phyloP scores from a whole-genome alignment of 345 rosid genomes.

The Mercurialis annua region DNA sequence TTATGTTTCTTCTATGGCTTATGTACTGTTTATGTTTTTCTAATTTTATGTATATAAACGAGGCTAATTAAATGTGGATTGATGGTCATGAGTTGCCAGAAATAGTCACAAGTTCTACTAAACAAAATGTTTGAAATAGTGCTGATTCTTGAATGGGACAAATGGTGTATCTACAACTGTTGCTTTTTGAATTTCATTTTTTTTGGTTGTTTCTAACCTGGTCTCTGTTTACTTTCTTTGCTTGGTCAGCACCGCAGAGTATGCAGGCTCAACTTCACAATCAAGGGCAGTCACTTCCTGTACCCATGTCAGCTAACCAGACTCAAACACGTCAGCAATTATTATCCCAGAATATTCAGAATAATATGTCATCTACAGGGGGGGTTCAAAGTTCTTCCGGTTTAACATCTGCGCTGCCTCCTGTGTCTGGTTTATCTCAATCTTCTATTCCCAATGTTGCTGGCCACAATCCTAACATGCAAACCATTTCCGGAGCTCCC shows the following conservation, averaged over 20 bases:
- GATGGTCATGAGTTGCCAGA: not conserved
- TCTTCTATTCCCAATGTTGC: constrained; percentile 38
- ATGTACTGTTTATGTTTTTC: not conserved
- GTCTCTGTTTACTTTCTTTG: constrained; percentile 16
- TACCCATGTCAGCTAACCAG: constrained; percentile 54
- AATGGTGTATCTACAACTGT: not conserved
- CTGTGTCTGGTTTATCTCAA: constrained; percentile 57
- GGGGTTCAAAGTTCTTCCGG: constrained; percentile 62
- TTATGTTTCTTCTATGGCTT: not conserved
- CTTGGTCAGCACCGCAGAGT: constrained; percentile 40
- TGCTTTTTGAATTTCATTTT: not conserved
- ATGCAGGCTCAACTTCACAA: constrained; percentile 51
- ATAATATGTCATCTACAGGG: constrained; percentile 50
- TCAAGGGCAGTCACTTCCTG: constrained; percentile 62
- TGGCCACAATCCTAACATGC: constrained; percentile 71
- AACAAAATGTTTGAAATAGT: not conserved
- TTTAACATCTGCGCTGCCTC: constrained; percentile 57
- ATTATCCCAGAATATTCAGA: constrained; percentile 62
- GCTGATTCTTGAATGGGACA: no score
- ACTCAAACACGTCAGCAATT: constrained; percentile 66
- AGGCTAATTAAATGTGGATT: not conserved
- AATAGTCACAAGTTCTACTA: not conserved
- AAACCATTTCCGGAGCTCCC: constrained; percentile 57
- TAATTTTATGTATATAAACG: not conserved
- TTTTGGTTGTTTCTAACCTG: constrained; percentile 17